phyloP scores from a whole-genome alignment of 1,284 basidiomycete species.

The Serendipita sp. region DNA sequence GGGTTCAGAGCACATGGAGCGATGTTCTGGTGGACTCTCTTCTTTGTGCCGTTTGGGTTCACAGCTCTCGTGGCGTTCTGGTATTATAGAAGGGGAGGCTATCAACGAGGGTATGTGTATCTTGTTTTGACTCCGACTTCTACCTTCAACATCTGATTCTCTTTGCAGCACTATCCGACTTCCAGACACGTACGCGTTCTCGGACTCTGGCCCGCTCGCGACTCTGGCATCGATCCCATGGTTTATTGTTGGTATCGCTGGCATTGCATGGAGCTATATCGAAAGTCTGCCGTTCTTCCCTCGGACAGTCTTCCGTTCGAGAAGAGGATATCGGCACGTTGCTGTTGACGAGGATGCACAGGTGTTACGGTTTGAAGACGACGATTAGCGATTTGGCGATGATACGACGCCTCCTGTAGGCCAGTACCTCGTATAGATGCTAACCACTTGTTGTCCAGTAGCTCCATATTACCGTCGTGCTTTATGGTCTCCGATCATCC shows the following conservation, averaged over 20 bases:
- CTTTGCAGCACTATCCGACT: constrained; percentile 57
- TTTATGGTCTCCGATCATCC: too few species aligned
- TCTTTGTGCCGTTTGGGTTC: constrained; percentile 52
- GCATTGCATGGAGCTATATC: constrained; percentile 58
- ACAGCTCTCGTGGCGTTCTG: constrained; percentile 64
- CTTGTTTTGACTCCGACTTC: constrained; percentile 10
- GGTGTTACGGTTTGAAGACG: constrained; percentile 66
- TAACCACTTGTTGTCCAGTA: too few species aligned
- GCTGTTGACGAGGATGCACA: constrained; percentile 83
- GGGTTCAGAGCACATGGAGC: constrained; percentile 55
- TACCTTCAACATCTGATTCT: constrained; percentile 1
- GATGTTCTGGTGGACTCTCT: constrained; percentile 71
- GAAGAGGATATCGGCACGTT: constrained; percentile 65
- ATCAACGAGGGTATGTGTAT: constrained; percentile 50
- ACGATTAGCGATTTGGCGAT: constrained; percentile 31
- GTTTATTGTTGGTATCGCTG: constrained; percentile 66
- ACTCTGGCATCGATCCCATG: constrained; percentile 76
- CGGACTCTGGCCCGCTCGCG: constrained; percentile 38
- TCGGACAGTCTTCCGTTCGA: constrained; percentile 30
- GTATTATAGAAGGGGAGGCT: constrained; percentile 58
- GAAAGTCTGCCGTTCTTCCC: constrained; percentile 22
- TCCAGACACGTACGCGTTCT: constrained; percentile 37
- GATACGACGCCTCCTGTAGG: too few species aligned
- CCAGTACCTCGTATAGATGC: too few species aligned
- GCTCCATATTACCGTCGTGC: too few species aligned